Conservation (phyloP, 345 rosid species). For the Hypericum androsaemum region DNA sequence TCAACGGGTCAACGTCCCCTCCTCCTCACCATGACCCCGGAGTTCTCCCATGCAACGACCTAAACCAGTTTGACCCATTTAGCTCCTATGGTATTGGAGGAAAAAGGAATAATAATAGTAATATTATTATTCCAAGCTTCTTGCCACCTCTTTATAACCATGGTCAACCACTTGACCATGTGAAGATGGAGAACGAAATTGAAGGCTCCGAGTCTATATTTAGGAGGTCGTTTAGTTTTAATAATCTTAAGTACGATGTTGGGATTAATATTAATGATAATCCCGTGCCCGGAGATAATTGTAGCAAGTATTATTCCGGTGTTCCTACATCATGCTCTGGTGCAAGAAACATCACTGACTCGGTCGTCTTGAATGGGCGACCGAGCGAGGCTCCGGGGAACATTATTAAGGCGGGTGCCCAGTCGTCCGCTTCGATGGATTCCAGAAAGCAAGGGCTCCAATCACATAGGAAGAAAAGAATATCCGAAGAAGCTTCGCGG, state of each 20-base stretch:
- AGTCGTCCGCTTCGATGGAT: conserved; percentile 38
- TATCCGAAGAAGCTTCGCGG: conserved; percentile 40
- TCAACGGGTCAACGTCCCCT: no score
- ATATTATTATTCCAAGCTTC: conserved; percentile 13
- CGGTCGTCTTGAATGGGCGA: conserved; percentile 20
- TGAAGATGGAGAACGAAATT: conserved; percentile 22
- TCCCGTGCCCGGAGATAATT: conserved; percentile 12
- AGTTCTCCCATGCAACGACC: no score
- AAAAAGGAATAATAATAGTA: no score
- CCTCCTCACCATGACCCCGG: no score
- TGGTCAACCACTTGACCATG: conserved; percentile 4
- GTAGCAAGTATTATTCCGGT: conserved; percentile 22
- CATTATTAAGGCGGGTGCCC: conserved; percentile 33
- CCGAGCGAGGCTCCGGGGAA: conserved; percentile 37
- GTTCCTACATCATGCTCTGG: conserved; percentile 18
- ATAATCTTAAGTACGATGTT: conserved; percentile 15
- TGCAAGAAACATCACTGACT: conserved; percentile 22
- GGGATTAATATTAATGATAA: conserved; percentile 7
- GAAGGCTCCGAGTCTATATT: conserved; percentile 1
- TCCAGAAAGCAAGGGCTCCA: conserved; percentile 42
- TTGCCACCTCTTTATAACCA: conserved; percentile 14
- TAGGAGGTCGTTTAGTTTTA: conserved; percentile 11
- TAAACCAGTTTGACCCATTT: no score
- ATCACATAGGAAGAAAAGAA: conserved; percentile 48
- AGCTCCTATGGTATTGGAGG: no score